Conservation (phyloP, 805 yeast species). For the Candida taoyuanica region DNA sequence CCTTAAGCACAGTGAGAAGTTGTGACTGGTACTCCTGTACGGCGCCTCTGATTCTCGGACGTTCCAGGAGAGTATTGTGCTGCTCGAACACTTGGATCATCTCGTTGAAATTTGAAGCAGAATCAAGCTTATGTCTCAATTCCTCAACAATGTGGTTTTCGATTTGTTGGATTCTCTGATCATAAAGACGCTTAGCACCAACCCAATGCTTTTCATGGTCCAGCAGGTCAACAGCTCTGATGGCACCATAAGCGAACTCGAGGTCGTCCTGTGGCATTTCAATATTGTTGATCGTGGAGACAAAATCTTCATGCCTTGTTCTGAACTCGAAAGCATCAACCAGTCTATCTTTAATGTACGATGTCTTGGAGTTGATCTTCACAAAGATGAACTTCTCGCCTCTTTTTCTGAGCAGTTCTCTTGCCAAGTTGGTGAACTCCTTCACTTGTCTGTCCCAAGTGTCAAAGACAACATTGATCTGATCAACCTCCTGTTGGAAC, state of each 20-base stretch:
- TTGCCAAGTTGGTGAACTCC: conserved; percentile 58
- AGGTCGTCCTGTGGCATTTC: conserved; percentile 29
- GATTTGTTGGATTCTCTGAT: conserved; percentile 36
- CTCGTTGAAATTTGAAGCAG: conserved; percentile 40
- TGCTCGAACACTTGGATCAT: conserved; percentile 48
- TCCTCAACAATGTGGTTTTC: conserved; percentile 42
- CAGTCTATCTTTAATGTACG: conserved; percentile 38
- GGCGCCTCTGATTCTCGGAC: conserved; percentile 54
- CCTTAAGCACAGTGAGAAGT: conserved; percentile 43
- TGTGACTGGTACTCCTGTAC: conserved; percentile 54
- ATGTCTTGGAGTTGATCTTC: conserved; percentile 46
- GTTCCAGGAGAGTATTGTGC: conserved; percentile 42
- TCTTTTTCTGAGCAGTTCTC: conserved; percentile 73
- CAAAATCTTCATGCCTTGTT: conserved; percentile 46
- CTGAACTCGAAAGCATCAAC: conserved; percentile 44
- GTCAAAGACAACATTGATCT: conserved; percentile 33
- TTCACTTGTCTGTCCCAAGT: conserved; percentile 59
- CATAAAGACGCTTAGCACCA: conserved; percentile 37
- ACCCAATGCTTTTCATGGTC: conserved; percentile 40
- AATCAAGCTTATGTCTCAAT: conserved; percentile 35
- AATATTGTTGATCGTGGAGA: conserved; percentile 30
- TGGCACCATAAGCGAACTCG: conserved; percentile 37
- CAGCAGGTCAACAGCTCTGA: conserved; percentile 34
- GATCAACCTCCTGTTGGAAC: conserved; percentile 33
- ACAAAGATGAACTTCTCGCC: conserved; percentile 66